These are phyloP conservation scores for Poronia punctata DNA, from an alignment of 495 filamentous ascomycete genomes.

Conservation along the genomic window DNA sequence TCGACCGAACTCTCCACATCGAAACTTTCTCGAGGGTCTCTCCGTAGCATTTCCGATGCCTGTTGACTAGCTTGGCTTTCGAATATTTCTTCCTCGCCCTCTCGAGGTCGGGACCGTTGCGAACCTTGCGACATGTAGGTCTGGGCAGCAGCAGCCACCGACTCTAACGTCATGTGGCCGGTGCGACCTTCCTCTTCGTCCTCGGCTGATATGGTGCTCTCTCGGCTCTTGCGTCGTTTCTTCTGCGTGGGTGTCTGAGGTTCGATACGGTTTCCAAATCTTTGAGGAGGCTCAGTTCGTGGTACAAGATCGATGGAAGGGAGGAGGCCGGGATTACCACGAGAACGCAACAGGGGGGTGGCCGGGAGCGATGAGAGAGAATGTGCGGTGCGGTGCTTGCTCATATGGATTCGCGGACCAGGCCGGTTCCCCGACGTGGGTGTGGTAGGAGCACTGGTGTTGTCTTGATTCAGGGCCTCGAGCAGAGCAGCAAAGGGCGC, in stretches of 20 bases:
- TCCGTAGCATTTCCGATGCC: slow-evolving; percentile 49
- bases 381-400: slow-evolving; percentile 61
- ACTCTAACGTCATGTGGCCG: slow-evolving; percentile 45
- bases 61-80: slow-evolving; percentile 48
- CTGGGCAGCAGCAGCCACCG: slow-evolving; percentile 42
- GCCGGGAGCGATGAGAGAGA: slow-evolving; percentile 76
- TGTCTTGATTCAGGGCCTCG: slow-evolving; percentile 66
- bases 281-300: slow-evolving; percentile 44
- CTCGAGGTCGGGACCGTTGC: slow-evolving; percentile 20
- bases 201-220: slow-evolving; percentile 84
- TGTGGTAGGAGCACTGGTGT: slow-evolving; percentile 61
- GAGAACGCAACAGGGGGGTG: slow-evolving; percentile 52
- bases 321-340: slow-evolving; percentile 41
- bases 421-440: slow-evolving; percentile 27
- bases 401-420: slow-evolving; percentile 39
- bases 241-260: slow-evolving; percentile 23
- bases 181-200: slow-evolving; percentile 57
- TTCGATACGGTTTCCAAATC: slow-evolving; percentile 20
- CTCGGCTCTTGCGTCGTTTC: slow-evolving; percentile 56
- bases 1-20: slow-evolving; percentile 38
- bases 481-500: slow-evolving; percentile 71
- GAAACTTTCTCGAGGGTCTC: slow-evolving; percentile 44
- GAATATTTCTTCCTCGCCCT: slow-evolving; percentile 31
- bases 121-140: slow-evolving; percentile 34
- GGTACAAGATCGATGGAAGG: slow-evolving; percentile 51